Evolutionary conservation across 2,329 filamentous ascomycete genomes (phyloP), one percentile per base, ranked within the genome.

Genomic region (Coleophoma cylindrospora): DNA sequence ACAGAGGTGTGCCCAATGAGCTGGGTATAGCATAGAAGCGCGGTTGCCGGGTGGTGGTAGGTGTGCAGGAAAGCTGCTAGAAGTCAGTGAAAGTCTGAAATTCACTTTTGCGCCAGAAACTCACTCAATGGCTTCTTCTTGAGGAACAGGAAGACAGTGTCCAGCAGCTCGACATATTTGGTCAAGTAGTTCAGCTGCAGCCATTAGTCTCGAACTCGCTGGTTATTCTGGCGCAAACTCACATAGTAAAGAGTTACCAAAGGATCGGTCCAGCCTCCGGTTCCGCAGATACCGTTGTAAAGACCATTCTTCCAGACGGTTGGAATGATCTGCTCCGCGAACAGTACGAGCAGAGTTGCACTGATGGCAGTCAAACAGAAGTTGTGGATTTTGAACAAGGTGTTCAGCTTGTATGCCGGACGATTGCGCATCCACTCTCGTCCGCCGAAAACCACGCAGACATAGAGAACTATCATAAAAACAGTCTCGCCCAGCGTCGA

Each of bases 231-330:
- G 14, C 21, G 34, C 22, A 10, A 14, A 79, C 89, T 68, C 74
- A 96, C 91, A 71, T 96, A 97, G 81, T 97, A 97, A 57, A 97
- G 77, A 57, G 94, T 84, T 56, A 96, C 89, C 61, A 97, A 74
- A 61, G 87, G 88, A 70, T 92, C 85, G n/a, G 92, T 96, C 91
- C 91, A 96, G 59, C 91, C 91, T 61, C 91, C 91, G 2, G 84
- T 72, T 60, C 86, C 70, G 73, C 91, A 97, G 64, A 97, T 95
- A 60, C 89, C 78, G 65, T 87, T 85, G 76, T 96, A 96, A 61
- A 96, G 73, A 49, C 92, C 92, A 59, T 86, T 74, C 59, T 86
- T 82, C 45, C 47, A 56, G 21, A 63, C 47, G 14, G 54, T 58
- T 40, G 61, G 60, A 36, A 63, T 43, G 5, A 63, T 44, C 38